Evolutionary conservation across 352 stramenopile genomes (phyloP), one percentile per base, ranked within the genome.

Genomic region (Pythium graminicola): DNA sequence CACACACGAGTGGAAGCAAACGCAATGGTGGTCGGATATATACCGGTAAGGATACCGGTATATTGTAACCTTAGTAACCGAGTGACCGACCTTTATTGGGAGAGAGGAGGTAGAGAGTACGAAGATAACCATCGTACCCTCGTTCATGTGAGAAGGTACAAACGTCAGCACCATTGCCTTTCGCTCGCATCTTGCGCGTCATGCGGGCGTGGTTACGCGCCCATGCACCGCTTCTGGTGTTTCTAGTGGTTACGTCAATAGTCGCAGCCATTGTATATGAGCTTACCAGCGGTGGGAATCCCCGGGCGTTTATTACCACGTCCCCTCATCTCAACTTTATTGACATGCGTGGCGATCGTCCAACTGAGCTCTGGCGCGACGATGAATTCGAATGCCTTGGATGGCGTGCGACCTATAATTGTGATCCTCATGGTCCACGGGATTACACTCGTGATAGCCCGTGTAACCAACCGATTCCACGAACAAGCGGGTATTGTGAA

Each of bases 341-440:
- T 43, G 72, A 88, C 33, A 23, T 69, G 22, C 58, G 39, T 6
- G 65, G 60, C 42, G 61, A 70, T 50, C 64, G 65, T 52, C 41
- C 72, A 32, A 39, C 19, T 1, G 56, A 36, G 26, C 45, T 84
- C 50, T 89, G 77, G 77, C 60, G 29, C 1, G 64, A 79, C 24
- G 66, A 69, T 39, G 73, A 85, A 16, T 88, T 89, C 47, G 70
- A 90, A 63, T 92, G 81, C 55, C 45, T 89, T 8, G 79, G 75
- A 39, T 92, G 81, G 81, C 60, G 65, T 20, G 75, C 78, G 6
- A 88, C 81, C n/a, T 66, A 73, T 55, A 31, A 47, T 11, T 92
- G 81, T 54, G 69, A 86, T 43, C 77, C 76, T 41, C 78, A 83
- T 52, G 77, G 76, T 0, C 48, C 62, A 40, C 64, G 73, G 9